Base-by-base conservation (phyloP, 177 flowering plant genomes). In the Telopea speciosissima region DNA sequence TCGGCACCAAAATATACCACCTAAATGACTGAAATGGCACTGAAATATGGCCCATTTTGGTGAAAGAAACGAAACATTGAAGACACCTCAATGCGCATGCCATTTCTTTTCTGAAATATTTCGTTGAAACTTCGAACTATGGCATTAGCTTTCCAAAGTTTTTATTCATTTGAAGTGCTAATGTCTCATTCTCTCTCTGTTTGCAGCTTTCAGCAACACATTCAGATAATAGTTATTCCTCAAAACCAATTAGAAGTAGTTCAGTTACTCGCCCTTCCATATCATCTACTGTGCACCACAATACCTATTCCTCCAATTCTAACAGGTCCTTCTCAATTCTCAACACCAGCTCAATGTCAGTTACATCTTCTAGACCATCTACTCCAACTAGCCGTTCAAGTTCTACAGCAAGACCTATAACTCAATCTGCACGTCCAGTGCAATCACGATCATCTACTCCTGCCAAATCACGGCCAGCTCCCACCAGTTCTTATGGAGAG, bases 291-390 rank as follows among this genome's bases (percentile, higher is more conserved):
- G 22, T 84, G 19, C 87, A 85, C 63, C 80, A 79, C 73, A 85
- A 62, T 62, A 69, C 81, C 25, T 80, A 82, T 71, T 83, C 88
- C 31, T 87, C 94, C 26, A 85, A 72, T 44, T 25, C 72, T 23
- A 68, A 81, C 71, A 84, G 84, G 79, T 81, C 88, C 33, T 66
- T 85, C 66, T 77, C 88, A 58, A 78, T 91, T 66, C 94, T 95
- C 25, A 95, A 89, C 74, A 92, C 96, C 23, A 95, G 99, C 80
- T 89, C 97, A 1, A 88, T 89, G 60, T 92, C 99, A 0, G 90
- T 95, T 45, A 83, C 97, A 67, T 91, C 98, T 66, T 86, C 78
- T 31, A 83, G 97, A 81, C 94, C 96, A 59, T 87, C 98, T 68
- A 85, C 96, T 36, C 97, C 98, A 16, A 77, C 78, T 58, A 70